A percentile compares a stretch with the other conserved stretches of the same genome.
Evolutionary conservation across 192 early-diverging fungal species (phyloP).

Genomic region (Powellomyces hirtus): DNA sequence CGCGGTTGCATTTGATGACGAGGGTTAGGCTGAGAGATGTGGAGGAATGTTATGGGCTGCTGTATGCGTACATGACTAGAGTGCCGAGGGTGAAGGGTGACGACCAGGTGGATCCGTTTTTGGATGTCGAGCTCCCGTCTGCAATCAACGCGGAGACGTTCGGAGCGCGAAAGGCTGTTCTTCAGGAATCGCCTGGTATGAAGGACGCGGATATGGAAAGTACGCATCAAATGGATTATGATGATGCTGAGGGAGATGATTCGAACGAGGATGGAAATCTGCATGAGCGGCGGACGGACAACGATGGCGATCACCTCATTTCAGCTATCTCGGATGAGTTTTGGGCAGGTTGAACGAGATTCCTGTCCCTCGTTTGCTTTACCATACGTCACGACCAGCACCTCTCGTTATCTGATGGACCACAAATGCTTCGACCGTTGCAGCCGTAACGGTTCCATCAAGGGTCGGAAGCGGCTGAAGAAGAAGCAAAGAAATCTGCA

Average conservation of each 20-base stretch:
- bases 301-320: not conserved
- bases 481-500: no score
- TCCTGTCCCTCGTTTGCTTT: no score
- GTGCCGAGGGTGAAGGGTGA: not conserved
- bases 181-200: not conserved
- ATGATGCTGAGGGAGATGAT: not conserved
- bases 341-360: no score
- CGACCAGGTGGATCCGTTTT: not conserved
- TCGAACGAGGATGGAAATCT: not conserved
- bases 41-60: conserved; percentile 4
- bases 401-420: no score
- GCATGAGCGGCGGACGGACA: not conserved
- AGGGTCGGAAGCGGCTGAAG: no score
- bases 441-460: no score
- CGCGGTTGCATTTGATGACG: conserved; percentile 9
- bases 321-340: not conserved
- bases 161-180: no score
- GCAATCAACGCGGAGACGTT: not conserved
- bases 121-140: not conserved
- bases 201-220: not conserved
- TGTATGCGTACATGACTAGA: not conserved
- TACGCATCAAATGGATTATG: not conserved
- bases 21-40: not conserved
- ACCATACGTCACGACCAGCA: no score
- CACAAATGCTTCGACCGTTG: no score